Conservation (phyloP, 106 monocot genomes). For the Dendrobium officinale region DNA sequence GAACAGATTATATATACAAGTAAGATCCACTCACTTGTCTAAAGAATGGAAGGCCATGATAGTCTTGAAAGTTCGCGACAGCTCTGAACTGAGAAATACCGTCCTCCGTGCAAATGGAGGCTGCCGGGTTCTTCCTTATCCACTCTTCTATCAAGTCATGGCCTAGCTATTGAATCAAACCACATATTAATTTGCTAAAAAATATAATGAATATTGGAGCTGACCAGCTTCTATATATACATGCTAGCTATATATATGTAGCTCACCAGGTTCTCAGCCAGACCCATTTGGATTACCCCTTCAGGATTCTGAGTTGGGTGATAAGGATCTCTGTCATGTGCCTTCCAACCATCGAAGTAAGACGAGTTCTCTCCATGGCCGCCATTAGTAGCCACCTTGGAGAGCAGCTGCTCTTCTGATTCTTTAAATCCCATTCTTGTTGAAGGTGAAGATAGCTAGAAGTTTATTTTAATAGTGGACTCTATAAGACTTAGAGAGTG, state of each 20-base stretch:
- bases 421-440: background rate
- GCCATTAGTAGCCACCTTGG: slow-evolving; percentile 30
- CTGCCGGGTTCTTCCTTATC: slow-evolving; percentile 34
- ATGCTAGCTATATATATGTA: background rate
- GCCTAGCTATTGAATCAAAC: slow-evolving; percentile 26
- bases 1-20: too few relatives aligned
- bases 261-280: slow-evolving; percentile 52
- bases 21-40: slow-evolving; percentile 23
- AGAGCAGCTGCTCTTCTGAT: slow-evolving; percentile 18
- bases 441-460: background rate
- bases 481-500: too few relatives aligned
- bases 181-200: background rate
- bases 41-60: slow-evolving; percentile 53
- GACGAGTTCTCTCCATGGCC: slow-evolving; percentile 58
- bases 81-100: slow-evolving; percentile 38
- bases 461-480: too few relatives aligned
- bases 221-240: background rate
- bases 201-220: background rate
- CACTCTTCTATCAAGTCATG: slow-evolving; percentile 48
- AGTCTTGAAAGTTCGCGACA: slow-evolving; percentile 62
- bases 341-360: slow-evolving; percentile 75
- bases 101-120: slow-evolving; percentile 56
- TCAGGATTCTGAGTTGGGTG: slow-evolving; percentile 25
- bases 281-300: slow-evolving; percentile 73
- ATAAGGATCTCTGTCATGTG: slow-evolving; percentile 48